A percentile compares a stretch with the other conserved stretches of the same genome.
phyloP scores from a whole-genome alignment of 2,329 filamentous ascomycete genomes.

The Thielaviopsis euricoi region DNA sequence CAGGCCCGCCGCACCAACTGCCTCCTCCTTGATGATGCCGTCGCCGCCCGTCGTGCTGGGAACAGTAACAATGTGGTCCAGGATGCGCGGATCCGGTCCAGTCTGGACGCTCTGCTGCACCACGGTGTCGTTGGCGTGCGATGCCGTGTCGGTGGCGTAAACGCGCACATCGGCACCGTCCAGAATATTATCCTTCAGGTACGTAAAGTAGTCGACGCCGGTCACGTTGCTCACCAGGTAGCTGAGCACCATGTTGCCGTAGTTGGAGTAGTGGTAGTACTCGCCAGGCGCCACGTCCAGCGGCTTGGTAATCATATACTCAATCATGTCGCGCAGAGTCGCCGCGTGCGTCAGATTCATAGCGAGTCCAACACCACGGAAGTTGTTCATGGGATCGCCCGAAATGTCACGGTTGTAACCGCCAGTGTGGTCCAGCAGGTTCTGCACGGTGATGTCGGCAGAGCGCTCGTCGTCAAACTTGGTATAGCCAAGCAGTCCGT shows the following conservation, averaged over 20 bases:
- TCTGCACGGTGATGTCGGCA: conserved; percentile 11
- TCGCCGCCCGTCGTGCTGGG: conserved; percentile 10
- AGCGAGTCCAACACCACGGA: conserved; percentile 7
- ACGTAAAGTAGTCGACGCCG: conserved; percentile 6
- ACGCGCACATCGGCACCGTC: conserved; percentile 10
- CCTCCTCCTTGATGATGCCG: conserved; percentile 13
- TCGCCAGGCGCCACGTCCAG: conserved; percentile 10
- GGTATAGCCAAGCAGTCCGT: conserved; percentile 9
- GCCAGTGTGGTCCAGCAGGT: conserved; percentile 9
- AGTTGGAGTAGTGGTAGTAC: conserved; percentile 11
- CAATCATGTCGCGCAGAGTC: conserved; percentile 13
- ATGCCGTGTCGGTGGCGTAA: conserved; percentile 10
- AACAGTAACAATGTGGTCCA: neutral
- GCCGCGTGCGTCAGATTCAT: conserved; percentile 8
- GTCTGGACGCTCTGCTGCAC: conserved; percentile 10
- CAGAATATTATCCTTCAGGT: conserved; percentile 8
- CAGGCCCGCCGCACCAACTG: conserved; percentile 6
- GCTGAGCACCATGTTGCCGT: conserved; percentile 14
- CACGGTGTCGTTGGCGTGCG: conserved; percentile 10
- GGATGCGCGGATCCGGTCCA: conserved; percentile 9
- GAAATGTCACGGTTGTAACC: conserved; percentile 10
- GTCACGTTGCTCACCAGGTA: conserved; percentile 13
- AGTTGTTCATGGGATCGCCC: conserved; percentile 7
- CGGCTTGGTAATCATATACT: conserved; percentile 10
- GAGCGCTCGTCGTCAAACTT: conserved; percentile 6